These are phyloP conservation scores for Fusarium veterinarium DNA, from an alignment of 2,329 filamentous ascomycete species.

Conservation along the genomic window DNA sequence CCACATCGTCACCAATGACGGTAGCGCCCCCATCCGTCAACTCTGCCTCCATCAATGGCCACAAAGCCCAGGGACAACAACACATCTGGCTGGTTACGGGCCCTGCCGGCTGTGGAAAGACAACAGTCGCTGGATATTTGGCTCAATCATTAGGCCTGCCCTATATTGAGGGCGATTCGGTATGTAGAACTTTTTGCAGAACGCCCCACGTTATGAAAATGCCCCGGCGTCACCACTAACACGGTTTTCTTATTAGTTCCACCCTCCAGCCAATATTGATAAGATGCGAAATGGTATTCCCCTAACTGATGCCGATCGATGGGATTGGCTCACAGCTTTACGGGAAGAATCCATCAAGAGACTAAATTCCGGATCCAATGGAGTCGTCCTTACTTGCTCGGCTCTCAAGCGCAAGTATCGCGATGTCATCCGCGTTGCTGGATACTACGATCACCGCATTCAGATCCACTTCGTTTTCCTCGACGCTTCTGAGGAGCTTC, in stretches of 20 bases:
- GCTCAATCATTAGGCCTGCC: conserved; percentile 72
- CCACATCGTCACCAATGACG: conserved; percentile 40
- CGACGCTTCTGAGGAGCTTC: conserved; percentile 77
- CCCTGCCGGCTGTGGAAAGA: conserved; percentile 83
- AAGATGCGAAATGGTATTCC: conserved; percentile 91
- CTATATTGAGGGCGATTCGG: conserved; percentile 83
- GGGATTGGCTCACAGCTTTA: conserved; percentile 92
- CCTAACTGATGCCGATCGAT: conserved; percentile 91
- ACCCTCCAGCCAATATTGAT: conserved; percentile 81
- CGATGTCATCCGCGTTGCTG: conserved; percentile 86
- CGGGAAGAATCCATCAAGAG: conserved; percentile 73
- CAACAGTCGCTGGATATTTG: conserved; percentile 76
- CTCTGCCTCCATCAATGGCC: conserved; percentile 47
- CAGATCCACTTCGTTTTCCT: conserved; percentile 94
- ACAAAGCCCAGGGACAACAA: conserved; percentile 56
- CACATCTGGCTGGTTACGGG: conserved; percentile 87
- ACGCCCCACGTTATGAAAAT: conserved; percentile 3
- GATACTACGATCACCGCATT: conserved; percentile 79
- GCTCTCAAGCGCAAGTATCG: conserved; percentile 97
- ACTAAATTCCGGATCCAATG: conserved; percentile 67
- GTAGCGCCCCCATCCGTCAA: conserved; percentile 41
- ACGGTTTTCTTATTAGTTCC: conserved; percentile 65
- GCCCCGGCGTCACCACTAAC: conserved; percentile 39
- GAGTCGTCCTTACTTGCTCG: conserved; percentile 96
- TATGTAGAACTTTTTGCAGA: conserved; percentile 54